Base-by-base conservation (phyloP, 2,329 filamentous ascomycete genomes). In the Ceratocystiopsis minuta region DNA sequence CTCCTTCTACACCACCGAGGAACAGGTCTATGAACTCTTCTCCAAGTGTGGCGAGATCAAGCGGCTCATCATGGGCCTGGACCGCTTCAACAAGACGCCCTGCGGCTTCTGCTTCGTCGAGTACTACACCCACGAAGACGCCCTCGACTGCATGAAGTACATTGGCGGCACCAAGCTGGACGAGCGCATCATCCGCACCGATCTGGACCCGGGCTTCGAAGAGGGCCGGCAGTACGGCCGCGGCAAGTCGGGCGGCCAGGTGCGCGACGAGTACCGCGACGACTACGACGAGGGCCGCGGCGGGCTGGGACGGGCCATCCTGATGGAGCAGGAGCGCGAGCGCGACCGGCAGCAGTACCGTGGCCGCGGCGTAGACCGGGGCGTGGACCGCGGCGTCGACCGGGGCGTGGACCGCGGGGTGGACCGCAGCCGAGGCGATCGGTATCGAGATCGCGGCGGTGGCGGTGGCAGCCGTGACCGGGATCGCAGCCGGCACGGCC, bases 101-200 rank as follows among this genome's bases (percentile, higher is more conserved):
- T 98, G 90, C 61, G 90, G 90, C 35, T 98, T 98, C 69, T 98
- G 90, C 68, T 98, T 98, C 57, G 90, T 98, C 55, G 90, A 98
- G 63, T 98, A 98, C 65, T 96, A 95, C 66, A 95, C 80, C 28
- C 90, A 96, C 60, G 80, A 94, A 57, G 90, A 98, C 60, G 90
- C 90, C 10, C 71, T 98, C 39, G 90, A 98, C 59, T 96, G 88
- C 62, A 79, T 98, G 78, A 98, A 96, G 64, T 98, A 96, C 59
- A 80, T 98, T 54, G 90, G 90, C 43, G 90, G 90, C 44, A 98
- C 90, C 33, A 98, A 98, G 66, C 73, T 98, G 37, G 90, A 98
- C 60, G 90, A 98, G 68, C 78, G 90, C 52, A 80, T 98, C 56
- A 95, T 98, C 56, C 73, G 90, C 46, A 94, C 88, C 18, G 90